These are phyloP conservation scores for Herpetomonas tarakana DNA, from an alignment of 208 protist species.

Conservation along the genomic window DNA sequence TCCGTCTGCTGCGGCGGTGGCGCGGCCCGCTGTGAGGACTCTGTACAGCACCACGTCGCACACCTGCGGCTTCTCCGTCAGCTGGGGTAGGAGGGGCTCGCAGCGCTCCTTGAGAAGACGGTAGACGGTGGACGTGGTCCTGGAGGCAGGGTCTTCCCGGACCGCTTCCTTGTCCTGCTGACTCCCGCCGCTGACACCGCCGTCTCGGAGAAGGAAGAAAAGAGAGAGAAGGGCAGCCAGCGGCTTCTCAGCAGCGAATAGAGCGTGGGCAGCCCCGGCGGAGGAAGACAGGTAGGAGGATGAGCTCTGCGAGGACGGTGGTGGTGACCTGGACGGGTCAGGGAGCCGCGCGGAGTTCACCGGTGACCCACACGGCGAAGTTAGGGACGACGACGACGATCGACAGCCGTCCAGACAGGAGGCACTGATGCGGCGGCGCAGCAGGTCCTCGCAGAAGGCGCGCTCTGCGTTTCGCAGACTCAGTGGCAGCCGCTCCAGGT, in stretches of 20 bases:
- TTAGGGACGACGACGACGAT: too few relatives aligned
- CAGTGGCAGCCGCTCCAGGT: conserved; percentile 47
- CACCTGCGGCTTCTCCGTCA: neutral
- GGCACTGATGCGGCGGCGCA: too few relatives aligned
- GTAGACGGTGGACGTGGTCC: neutral
- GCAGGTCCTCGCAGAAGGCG: conserved; percentile 28
- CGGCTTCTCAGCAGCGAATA: conserved; percentile 3
- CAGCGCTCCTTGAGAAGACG: neutral
- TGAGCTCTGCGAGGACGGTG: too few relatives aligned
- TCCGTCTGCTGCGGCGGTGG: too few relatives aligned
- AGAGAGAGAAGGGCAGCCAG: neutral
- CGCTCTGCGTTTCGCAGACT: conserved; percentile 46
- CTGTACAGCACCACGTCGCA: neutral
- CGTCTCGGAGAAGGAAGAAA: conserved; percentile 3
- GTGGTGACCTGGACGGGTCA: too few relatives aligned
- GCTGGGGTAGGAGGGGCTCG: neutral
- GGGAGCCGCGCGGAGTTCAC: too few relatives aligned
- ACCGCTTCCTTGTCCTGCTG: neutral
- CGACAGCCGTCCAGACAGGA: too few relatives aligned
- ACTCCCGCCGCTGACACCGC: neutral
- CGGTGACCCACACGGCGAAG: too few relatives aligned
- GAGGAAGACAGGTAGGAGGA: too few relatives aligned
- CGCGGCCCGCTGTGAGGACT: too few relatives aligned
- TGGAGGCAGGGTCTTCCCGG: neutral
- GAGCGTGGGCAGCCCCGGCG: neutral